Evolutionary conservation across 148 eudicot genomes (phyloP).

Genomic region (Nyssa sinensis): DNA sequence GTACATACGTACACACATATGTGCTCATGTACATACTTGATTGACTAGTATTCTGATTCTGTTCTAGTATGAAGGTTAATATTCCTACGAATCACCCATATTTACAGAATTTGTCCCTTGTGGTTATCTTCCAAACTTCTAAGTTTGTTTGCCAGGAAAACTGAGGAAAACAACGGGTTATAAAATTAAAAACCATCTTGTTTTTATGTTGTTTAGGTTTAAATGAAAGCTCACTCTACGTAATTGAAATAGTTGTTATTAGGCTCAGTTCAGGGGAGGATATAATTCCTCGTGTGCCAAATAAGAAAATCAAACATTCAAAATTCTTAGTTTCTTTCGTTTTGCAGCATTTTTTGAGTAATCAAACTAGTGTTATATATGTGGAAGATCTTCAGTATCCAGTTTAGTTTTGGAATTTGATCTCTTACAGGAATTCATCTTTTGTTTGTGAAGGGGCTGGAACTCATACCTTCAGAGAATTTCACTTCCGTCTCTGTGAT

Average conservation of each 20-base stretch:
- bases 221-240: background rate
- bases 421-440: constrained; percentile 2
- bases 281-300: background rate
- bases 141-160: background rate
- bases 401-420: background rate
- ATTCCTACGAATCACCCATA: no score
- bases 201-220: background rate
- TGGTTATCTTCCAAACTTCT: background rate
- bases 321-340: background rate
- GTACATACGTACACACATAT: no score
- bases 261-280: background rate
- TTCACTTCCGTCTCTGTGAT: constrained; percentile 94
- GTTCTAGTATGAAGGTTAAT: background rate
- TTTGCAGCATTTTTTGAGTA: background rate
- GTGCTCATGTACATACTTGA: background rate
- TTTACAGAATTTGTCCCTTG: background rate
- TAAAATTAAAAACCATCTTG: no score
- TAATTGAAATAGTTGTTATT: background rate
- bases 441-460: constrained; percentile 63
- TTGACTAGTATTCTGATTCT: background rate
- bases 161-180: background rate
- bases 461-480: constrained; percentile 96
- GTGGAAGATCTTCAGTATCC: background rate
- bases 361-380: background rate
- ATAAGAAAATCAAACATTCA: background rate